Evolutionary conservation across 257 asterid genomes (phyloP).

Genomic region (Buddleja alternifolia): DNA sequence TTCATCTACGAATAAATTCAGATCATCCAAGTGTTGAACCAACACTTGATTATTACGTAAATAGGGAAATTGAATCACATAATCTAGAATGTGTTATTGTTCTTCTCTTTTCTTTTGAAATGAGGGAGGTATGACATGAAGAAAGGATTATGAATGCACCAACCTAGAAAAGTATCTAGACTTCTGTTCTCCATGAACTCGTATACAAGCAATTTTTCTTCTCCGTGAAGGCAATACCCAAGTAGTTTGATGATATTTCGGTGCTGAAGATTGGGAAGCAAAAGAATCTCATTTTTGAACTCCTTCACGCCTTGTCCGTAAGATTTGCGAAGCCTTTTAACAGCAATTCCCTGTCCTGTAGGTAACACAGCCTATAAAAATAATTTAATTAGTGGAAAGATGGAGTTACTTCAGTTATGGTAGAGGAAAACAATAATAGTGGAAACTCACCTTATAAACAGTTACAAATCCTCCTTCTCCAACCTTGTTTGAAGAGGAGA

Average conservation of each 20-base stretch:
- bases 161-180: constrained; percentile 2
- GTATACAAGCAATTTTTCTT: constrained; percentile 1
- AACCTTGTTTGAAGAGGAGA: neutral
- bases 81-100: neutral
- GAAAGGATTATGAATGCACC: no score
- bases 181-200: constrained; percentile 24
- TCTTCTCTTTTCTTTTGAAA: neutral
- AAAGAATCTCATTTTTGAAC: constrained; percentile 7
- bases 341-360: neutral
- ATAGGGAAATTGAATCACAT: neutral
- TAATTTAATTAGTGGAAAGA: neutral
- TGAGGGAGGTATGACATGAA: neutral
- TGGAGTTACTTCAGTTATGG: neutral
- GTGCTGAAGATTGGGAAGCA: neutral
- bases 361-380: neutral
- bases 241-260: constrained; percentile 21
- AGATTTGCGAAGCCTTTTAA: neutral
- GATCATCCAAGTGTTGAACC: neutral
- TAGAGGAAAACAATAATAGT: neutral
- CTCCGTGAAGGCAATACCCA: neutral
- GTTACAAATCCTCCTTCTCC: neutral
- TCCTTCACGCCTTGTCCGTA: neutral
- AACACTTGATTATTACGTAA: neutral
- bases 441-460: constrained; percentile 10
- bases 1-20: neutral